Conservation (phyloP, 1,284 basidiomycete genomes). For the Pseudomicrostroma phylloplanum region DNA sequence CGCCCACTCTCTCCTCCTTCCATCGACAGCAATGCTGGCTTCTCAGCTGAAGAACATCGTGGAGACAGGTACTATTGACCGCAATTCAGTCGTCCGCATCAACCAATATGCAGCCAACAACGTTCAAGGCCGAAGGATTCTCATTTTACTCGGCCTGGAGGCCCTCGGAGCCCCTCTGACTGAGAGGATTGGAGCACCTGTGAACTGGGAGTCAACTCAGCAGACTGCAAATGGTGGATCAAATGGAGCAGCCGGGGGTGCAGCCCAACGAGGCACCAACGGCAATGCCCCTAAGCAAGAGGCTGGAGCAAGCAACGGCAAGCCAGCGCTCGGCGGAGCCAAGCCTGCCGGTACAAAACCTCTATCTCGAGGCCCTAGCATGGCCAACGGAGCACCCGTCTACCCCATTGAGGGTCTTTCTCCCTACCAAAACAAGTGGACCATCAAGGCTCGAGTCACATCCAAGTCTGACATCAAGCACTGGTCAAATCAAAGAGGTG, state of each 20-base stretch:
- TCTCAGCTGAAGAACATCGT: conserved; percentile 80
- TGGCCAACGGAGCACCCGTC: conserved; percentile 52
- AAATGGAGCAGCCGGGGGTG: not conserved
- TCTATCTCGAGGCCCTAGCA: conserved; percentile 1
- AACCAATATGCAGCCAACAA: conserved; percentile 75
- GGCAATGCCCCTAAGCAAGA: conserved; percentile 14
- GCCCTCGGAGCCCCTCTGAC: conserved; percentile 23
- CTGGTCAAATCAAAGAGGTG: conserved; percentile 84
- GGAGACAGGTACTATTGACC: conserved; percentile 63
- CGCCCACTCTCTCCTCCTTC: not conserved
- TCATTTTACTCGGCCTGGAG: conserved; percentile 76
- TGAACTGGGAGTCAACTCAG: not conserved
- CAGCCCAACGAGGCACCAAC: conserved; percentile 28
- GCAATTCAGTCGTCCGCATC: conserved; percentile 68
- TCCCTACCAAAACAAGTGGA: conserved; percentile 94
- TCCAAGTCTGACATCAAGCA: conserved; percentile 82
- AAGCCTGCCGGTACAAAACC: conserved; percentile 10
- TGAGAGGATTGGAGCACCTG: conserved; percentile 38
- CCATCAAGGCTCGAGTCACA: conserved; percentile 88
- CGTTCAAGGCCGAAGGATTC: conserved; percentile 70
- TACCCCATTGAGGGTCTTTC: conserved; percentile 90
- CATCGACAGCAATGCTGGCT: conserved; percentile 71
- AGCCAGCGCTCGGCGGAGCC: not conserved
- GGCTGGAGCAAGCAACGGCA: conserved; percentile 5
- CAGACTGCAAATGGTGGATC: conserved; percentile 9